Evolutionary conservation across 495 filamentous ascomycete species (phyloP).

Genomic region (Aspergillus biplanus): DNA sequence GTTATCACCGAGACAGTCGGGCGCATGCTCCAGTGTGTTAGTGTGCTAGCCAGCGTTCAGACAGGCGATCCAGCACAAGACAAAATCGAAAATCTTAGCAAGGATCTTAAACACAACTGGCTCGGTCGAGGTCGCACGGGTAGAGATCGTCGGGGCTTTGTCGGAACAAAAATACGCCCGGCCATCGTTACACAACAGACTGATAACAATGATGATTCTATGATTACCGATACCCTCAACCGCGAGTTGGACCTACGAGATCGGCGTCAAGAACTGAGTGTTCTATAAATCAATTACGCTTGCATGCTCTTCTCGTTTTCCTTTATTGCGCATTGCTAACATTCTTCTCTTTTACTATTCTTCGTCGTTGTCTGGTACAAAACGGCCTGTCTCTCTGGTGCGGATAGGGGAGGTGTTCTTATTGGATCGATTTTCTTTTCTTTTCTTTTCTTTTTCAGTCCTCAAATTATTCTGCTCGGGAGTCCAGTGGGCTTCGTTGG

Average conservation of each 20-base stretch:
- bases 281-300: constrained; percentile 28
- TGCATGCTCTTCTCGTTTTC: constrained; percentile 17
- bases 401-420: constrained; percentile 4
- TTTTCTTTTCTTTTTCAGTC: background rate
- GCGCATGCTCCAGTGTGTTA: constrained; percentile 95
- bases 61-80: constrained; percentile 72
- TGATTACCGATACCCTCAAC: constrained; percentile 16
- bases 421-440: background rate
- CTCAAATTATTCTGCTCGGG: background rate
- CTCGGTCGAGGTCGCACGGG: constrained; percentile 88
- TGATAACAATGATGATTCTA: constrained; percentile 24
- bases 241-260: constrained; percentile 29
- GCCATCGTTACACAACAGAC: constrained; percentile 35
- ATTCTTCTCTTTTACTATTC: constrained; percentile 20
- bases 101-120: constrained; percentile 94
- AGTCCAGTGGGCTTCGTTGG: background rate
- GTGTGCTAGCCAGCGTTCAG: constrained; percentile 79
- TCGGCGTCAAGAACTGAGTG: constrained; percentile 38
- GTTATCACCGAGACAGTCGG: constrained; percentile 89
- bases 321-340: background rate
- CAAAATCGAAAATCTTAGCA: constrained; percentile 80
- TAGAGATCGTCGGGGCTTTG: constrained; percentile 85
- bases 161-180: constrained; percentile 64
- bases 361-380: constrained; percentile 25
- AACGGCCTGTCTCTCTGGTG: background rate